Evolutionary conservation across 352 stramenopile species (phyloP), one percentile per base, ranked within the genome.

Genomic region (Plasmopara halstedii): DNA sequence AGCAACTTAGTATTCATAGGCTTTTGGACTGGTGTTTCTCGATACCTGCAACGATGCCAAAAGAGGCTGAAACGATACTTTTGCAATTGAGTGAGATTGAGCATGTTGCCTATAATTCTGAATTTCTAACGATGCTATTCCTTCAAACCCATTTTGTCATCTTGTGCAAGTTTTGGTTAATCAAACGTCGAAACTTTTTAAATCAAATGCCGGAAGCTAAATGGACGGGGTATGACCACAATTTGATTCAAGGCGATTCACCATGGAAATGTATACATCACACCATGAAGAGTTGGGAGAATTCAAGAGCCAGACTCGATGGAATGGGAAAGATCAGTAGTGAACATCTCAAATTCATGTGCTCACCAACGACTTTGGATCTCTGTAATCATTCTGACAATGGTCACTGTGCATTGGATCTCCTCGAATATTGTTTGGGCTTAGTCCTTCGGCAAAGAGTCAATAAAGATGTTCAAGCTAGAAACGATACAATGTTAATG

Each of bases 281-380:
- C 29, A 45, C 13, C 6, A 20, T 65, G 20, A 6, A 46, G n/a
- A 25, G 33, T 25, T 50, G 37, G 36, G 39, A 21, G 19, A 40
- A 47, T 15, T 15, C 13, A 35, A 53, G 35, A 13, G 50, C 23
- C 14, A 51, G 18, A 29, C n/a, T 4, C 15, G 4, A 15, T 1
- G 23, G 19, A 40, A 6, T 31, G 3, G 10, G n/a, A 27, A 5
- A 22, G 10, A 23, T 72, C 14, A 51, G 55, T n/a, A 38, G 29
- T 2, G 46, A 75, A 13, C 62, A 75, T 20, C 22, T 75, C 4
- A 21, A 34, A 6, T 70, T 67, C 36, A 20, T 75, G 9, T 50
- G 32, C 20, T 27, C 6, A 3, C n/a, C 48, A 3, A 11, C 39
- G 9, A 6, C 38, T 19, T 14, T 42, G 9, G 10, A 8, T 22